Conservation (phyloP, 306 rosid genomes). For the Quercus wislizeni region DNA sequence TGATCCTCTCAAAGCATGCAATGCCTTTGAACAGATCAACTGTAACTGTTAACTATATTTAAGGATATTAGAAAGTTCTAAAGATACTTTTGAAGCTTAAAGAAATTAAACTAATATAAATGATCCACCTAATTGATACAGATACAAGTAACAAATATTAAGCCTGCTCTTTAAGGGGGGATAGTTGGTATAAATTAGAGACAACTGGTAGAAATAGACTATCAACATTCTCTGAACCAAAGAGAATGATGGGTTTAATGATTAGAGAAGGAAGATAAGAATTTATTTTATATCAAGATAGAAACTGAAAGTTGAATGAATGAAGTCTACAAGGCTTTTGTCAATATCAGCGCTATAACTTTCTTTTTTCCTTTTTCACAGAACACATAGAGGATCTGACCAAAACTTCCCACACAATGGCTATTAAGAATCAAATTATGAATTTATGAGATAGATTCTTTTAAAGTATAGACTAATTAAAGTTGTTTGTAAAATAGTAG, state of each 20-base stretch:
- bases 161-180: not conserved
- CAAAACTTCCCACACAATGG: not conserved
- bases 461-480: not conserved
- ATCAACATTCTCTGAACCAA: not conserved
- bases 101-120: not conserved
- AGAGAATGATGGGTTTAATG: not conserved
- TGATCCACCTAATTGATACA: not conserved
- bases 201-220: not conserved
- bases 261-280: not conserved
- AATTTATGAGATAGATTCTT: not conserved
- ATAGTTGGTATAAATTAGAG: not conserved
- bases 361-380: not conserved
- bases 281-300: not conserved
- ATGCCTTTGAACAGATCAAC: not conserved
- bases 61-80: not conserved
- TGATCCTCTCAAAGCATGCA: not conserved
- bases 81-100: not conserved
- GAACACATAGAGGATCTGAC: constrained; percentile 2
- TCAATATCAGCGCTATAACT: not conserved
- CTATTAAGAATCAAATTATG: not conserved
- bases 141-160: not conserved
- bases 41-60: not conserved
- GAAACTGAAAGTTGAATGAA: not conserved
- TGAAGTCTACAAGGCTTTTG: not conserved
- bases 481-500: not conserved